These are phyloP conservation scores for Dipteronia dyeriana DNA, from an alignment of 345 rosid species.

Conservation along the genomic window DNA sequence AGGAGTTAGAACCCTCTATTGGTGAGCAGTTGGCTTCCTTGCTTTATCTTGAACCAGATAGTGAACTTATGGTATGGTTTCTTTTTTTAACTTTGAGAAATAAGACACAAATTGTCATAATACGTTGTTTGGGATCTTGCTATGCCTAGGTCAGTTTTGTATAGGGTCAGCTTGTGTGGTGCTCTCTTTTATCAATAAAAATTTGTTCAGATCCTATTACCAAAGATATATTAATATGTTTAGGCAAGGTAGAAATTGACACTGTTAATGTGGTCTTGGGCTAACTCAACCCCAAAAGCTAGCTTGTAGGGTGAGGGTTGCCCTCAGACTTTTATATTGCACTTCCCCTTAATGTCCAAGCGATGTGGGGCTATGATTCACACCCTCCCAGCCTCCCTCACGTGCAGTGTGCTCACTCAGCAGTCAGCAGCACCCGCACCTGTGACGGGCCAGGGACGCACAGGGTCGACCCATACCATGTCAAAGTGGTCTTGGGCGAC, in stretches of 20 bases:
- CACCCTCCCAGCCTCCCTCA: too few species aligned
- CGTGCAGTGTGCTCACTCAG: too few species aligned
- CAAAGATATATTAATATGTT: not conserved
- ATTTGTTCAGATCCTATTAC: not conserved
- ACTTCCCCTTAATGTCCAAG: too few species aligned
- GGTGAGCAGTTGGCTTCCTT: constrained; percentile 95
- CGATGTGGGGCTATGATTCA: too few species aligned
- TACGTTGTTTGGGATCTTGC: not conserved
- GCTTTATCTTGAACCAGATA: constrained; percentile 95
- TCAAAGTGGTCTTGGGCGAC: too few species aligned
- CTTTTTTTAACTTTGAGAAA: constrained; percentile 10
- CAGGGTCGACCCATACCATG: too few species aligned
- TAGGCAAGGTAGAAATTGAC: not conserved
- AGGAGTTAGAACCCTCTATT: constrained; percentile 88
- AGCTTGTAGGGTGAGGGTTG: too few species aligned
- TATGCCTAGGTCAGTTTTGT: not conserved
- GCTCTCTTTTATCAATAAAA: not conserved
- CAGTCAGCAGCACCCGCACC: too few species aligned
- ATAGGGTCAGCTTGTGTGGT: not conserved
- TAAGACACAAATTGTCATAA: not conserved
- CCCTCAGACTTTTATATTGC: too few species aligned
- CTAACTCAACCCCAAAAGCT: too few species aligned
- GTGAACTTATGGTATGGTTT: constrained; percentile 91
- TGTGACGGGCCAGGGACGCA: too few species aligned
- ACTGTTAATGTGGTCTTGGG: too few species aligned